Evolutionary conservation across 2,329 filamentous ascomycete species (phyloP).

Genomic region (Verticillium klebahnii): DNA sequence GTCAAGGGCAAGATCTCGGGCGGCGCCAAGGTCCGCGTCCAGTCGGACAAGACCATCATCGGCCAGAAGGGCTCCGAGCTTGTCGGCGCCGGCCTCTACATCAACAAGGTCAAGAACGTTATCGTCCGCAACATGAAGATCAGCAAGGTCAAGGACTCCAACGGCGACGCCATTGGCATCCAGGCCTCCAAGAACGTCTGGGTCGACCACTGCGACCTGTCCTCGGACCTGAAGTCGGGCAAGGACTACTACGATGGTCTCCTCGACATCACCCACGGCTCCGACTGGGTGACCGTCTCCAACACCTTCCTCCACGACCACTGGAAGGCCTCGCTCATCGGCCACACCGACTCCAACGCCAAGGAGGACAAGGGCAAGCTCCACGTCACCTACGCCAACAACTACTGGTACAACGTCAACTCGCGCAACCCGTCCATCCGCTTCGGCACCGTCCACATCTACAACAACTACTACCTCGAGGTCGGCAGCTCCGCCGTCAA

Average conservation of each 20-base stretch:
- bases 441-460: conserved; percentile 60
- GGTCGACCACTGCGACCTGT: conserved; percentile 66
- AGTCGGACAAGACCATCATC: conserved; percentile 41
- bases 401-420: conserved; percentile 61
- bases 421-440: conserved; percentile 58
- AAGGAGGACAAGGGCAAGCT: conserved; percentile 57
- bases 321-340: conserved; percentile 56
- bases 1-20: conserved; percentile 36
- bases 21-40: conserved; percentile 34
- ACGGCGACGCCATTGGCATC: conserved; percentile 57
- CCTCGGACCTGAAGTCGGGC: conserved; percentile 50
- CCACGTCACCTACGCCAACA: conserved; percentile 61
- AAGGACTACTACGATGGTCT: conserved; percentile 70
- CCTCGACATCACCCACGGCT: conserved; percentile 57
- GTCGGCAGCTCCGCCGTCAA: conserved; percentile 44
- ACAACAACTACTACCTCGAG: conserved; percentile 40
- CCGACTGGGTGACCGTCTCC: conserved; percentile 53
- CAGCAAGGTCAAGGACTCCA: conserved; percentile 47
- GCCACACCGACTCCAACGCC: conserved; percentile 53
- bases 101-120: conserved; percentile 51
- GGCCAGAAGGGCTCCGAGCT: conserved; percentile 32
- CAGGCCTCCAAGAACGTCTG: conserved; percentile 55
- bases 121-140: conserved; percentile 60
- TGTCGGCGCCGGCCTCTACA: conserved; percentile 44
- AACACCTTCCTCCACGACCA: conserved; percentile 38